Conservation (phyloP, 192 early-diverging fungal species). For the Podila epicladia region DNA sequence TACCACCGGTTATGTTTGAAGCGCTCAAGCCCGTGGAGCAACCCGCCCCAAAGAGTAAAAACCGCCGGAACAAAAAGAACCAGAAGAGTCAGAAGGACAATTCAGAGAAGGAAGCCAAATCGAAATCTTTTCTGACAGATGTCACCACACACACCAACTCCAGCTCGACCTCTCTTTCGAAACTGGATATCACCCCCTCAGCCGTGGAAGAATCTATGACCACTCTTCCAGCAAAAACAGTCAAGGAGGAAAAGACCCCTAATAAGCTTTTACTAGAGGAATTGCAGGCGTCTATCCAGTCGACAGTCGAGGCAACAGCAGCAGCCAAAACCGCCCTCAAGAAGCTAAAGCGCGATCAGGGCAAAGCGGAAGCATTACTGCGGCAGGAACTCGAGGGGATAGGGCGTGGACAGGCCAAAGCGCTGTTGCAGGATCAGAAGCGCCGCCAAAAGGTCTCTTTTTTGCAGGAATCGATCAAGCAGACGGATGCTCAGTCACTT, state of each 20-base stretch:
- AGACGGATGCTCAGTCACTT: conserved; percentile 20
- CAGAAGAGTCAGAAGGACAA: conserved; percentile 29
- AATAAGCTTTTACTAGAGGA: conserved; percentile 30
- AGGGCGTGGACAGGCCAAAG: conserved; percentile 42
- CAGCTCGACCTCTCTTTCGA: neutral
- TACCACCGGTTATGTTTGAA: conserved; percentile 12
- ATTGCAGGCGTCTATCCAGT: conserved; percentile 21
- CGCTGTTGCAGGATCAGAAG: conserved; percentile 45
- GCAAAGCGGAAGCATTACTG: conserved; percentile 24
- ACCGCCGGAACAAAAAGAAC: conserved; percentile 33
- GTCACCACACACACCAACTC: neutral
- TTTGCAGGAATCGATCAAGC: conserved; percentile 49
- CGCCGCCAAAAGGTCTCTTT: conserved; percentile 45
- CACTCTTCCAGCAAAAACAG: neutral
- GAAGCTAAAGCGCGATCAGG: conserved; percentile 42
- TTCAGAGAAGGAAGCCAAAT: conserved; percentile 7
- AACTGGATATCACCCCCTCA: neutral
- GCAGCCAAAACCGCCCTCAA: conserved; percentile 16
- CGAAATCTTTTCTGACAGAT: neutral
- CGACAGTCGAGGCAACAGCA: conserved; percentile 13
- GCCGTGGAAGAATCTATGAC: neutral
- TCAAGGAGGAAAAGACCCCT: conserved; percentile 2
- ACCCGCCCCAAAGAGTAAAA: conserved; percentile 16
- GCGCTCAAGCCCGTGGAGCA: conserved; percentile 1
- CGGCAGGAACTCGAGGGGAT: conserved; percentile 45